Evolutionary conservation across 805 yeast species (phyloP).

Genomic region (Hanseniaspora taiwanica): DNA sequence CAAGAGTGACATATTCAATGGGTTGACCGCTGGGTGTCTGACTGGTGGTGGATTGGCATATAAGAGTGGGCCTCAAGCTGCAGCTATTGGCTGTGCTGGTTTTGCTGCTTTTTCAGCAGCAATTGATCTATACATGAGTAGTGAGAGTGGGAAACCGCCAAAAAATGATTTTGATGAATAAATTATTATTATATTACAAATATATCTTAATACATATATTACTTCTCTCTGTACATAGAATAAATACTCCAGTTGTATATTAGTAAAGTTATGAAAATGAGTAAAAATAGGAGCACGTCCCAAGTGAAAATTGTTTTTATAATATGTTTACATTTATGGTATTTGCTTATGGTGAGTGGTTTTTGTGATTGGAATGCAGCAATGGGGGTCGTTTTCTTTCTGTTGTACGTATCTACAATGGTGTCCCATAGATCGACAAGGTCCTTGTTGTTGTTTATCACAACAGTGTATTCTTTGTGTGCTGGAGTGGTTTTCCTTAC

Average conservation of each 20-base stretch:
- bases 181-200: no score
- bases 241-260: background rate
- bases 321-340: no score
- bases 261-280: background rate
- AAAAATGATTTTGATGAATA: constrained; percentile 68
- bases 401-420: constrained; percentile 1
- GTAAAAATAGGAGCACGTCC: background rate
- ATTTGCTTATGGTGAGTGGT: no score
- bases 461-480: constrained; percentile 3
- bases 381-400: background rate
- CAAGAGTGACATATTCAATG: constrained; percentile 84
- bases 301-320: background rate
- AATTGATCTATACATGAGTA: constrained; percentile 71
- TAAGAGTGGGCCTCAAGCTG: constrained; percentile 89
- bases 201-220: no score
- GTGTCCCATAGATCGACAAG: constrained; percentile 3
- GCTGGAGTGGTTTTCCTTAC: background rate
- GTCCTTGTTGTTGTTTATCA: constrained; percentile 3
- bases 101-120: constrained; percentile 93
- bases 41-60: constrained; percentile 95
- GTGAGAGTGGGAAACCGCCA: constrained; percentile 78
- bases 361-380: no score
- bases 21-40: constrained; percentile 84
- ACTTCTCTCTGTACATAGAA: background rate
- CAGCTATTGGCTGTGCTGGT: constrained; percentile 87